These are phyloP conservation scores for Neostapfia colusana DNA, from an alignment of 176 grass and related monocot genomes.

Conservation along the genomic window DNA sequence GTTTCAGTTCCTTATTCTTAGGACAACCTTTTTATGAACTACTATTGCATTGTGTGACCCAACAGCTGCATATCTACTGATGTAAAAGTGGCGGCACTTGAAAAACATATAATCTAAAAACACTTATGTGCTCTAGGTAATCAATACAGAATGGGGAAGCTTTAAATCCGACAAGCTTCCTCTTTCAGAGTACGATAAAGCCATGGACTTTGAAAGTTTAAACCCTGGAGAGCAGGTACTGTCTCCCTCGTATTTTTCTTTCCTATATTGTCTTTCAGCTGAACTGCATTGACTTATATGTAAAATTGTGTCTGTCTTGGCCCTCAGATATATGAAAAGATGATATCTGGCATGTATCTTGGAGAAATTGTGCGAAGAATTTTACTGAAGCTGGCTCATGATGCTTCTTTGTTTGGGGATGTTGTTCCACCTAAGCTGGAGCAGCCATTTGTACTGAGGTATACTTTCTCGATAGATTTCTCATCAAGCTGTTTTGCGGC, in stretches of 20 bases:
- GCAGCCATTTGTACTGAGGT: constrained; percentile 77
- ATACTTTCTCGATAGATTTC: constrained; percentile 26
- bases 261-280: neutral
- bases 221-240: constrained; percentile 87
- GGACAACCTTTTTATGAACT: neutral
- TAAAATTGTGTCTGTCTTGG: neutral
- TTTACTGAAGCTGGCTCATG: constrained; percentile 69
- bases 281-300: neutral
- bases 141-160: constrained; percentile 92
- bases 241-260: neutral
- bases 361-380: constrained; percentile 88
- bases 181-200: constrained; percentile 74
- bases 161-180: constrained; percentile 83
- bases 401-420: constrained; percentile 81
- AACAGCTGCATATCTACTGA: neutral
- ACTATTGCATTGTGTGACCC: neutral
- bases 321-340: constrained; percentile 85
- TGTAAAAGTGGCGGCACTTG: neutral
- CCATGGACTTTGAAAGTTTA: constrained; percentile 80
- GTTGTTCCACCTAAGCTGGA: constrained; percentile 74
- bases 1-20: constrained; percentile 3
- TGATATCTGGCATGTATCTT: constrained; percentile 95
- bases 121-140: constrained; percentile 53
- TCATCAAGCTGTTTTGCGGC: neutral
- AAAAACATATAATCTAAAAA: neutral